phyloP scores from a whole-genome alignment of 768 basidiomycete genomes.

The Mycena pura region DNA sequence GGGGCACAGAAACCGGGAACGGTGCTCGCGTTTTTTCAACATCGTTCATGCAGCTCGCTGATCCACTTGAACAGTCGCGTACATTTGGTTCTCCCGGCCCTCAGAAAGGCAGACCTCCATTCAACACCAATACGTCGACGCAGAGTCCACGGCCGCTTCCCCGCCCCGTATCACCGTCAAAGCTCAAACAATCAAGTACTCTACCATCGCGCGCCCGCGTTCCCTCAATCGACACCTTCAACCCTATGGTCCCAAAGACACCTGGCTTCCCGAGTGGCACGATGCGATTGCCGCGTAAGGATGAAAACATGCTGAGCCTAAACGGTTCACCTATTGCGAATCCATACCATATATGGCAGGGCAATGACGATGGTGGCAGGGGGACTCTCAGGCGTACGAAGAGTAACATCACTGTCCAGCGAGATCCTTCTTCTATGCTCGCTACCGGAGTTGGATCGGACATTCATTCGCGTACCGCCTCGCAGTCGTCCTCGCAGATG shows the following conservation, averaged over 20 bases:
- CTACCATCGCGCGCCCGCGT: slow-evolving; percentile 38
- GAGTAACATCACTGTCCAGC: slow-evolving; percentile 67
- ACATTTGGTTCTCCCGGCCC: slow-evolving; percentile 50
- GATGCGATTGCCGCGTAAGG: slow-evolving; percentile 70
- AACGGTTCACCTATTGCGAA: slow-evolving; percentile 87
- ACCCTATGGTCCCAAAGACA: slow-evolving; percentile 68
- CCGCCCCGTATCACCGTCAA: slow-evolving; percentile 46
- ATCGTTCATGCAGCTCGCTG: not conserved
- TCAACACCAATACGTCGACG: slow-evolving; percentile 42
- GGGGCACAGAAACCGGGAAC: slow-evolving; percentile 51
- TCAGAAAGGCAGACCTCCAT: slow-evolving; percentile 53
- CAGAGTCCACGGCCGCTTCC: slow-evolving; percentile 30
- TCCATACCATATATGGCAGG: slow-evolving; percentile 70
- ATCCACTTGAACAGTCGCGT: slow-evolving; percentile 33
- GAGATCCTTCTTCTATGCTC: slow-evolving; percentile 56
- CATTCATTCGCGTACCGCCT: slow-evolving; percentile 55
- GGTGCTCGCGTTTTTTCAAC: slow-evolving; percentile 30
- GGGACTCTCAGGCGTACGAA: slow-evolving; percentile 53
- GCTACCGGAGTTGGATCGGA: slow-evolving; percentile 36
- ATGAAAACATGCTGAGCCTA: slow-evolving; percentile 80
- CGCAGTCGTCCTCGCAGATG: slow-evolving; percentile 44
- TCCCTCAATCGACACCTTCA: slow-evolving; percentile 75
- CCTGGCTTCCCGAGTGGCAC: slow-evolving; percentile 58
- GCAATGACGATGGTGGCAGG: slow-evolving; percentile 33
- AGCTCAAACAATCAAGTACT: slow-evolving; percentile 38